Evolutionary conservation across 306 rosid species (phyloP).

Genomic region (Cucurbita ficifolia): DNA sequence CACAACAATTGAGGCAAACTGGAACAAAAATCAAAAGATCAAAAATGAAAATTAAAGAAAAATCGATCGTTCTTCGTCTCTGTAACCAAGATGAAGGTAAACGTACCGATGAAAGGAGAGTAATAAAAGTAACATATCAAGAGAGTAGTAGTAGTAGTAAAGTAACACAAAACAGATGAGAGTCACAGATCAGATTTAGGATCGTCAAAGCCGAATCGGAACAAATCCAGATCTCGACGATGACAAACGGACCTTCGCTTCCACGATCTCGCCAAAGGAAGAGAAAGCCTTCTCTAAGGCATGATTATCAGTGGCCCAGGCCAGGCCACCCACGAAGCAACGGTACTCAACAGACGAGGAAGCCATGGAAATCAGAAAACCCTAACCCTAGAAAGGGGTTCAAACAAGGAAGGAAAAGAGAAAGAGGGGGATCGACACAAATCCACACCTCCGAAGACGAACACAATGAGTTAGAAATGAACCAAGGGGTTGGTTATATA

Average conservation of each 20-base stretch:
- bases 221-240: constrained; percentile 59
- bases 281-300: constrained; percentile 54
- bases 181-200: constrained; percentile 37
- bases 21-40: background rate
- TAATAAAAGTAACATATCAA: constrained; percentile 34
- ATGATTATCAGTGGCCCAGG: constrained; percentile 74
- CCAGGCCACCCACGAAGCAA: constrained; percentile 94
- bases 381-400: background rate
- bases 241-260: constrained; percentile 94
- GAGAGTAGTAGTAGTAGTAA: constrained; percentile 29
- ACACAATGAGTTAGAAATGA: background rate
- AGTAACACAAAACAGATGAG: constrained; percentile 59
- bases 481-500: background rate
- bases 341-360: constrained; percentile 58
- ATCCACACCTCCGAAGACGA: background rate
- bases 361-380: constrained; percentile 25
- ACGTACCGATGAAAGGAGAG: constrained; percentile 70
- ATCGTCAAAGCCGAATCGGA: constrained; percentile 39
- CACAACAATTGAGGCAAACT: fast-evolving
- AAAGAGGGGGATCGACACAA: background rate
- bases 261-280: constrained; percentile 44
- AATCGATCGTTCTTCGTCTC: constrained; percentile 86
- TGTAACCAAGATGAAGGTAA: constrained; percentile 50
- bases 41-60: background rate
- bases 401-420: background rate